Conservation (phyloP, 208 protist species). For the Tritrichomonas musculus region DNA sequence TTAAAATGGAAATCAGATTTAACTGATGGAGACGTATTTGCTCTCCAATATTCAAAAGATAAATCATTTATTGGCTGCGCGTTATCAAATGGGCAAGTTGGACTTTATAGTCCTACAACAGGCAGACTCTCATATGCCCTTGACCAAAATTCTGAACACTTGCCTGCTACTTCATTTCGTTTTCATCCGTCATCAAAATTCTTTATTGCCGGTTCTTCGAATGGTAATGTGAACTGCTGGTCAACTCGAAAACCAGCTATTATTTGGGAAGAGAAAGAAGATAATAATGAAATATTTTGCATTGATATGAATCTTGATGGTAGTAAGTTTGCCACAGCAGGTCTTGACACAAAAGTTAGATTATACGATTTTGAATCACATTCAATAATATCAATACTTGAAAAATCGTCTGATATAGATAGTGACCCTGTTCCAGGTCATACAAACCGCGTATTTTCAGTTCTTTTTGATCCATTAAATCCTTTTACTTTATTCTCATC, state of each 20-base stretch:
- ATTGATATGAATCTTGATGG: not conserved
- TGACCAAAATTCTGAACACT: not conserved
- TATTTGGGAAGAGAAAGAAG: not conserved
- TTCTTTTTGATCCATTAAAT: not conserved
- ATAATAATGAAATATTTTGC: not conserved
- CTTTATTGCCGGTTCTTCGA: not conserved
- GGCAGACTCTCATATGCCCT: not conserved
- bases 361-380: conserved; percentile 27
- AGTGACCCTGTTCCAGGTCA: not conserved
- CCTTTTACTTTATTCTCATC: not conserved
- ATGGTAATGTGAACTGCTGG: not conserved
- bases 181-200: not conserved
- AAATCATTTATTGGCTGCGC: not conserved
- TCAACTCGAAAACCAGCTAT: not conserved
- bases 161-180: not conserved
- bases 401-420: no score
- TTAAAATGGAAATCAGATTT: not conserved
- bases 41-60: not conserved
- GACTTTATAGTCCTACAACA: not conserved
- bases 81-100: not conserved
- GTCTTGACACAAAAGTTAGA: not conserved
- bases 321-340: conserved; percentile 19
- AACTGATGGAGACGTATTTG: not conserved
- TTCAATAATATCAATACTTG: not conserved
- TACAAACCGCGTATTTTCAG: conserved; percentile 9